Percentiles rank a stretch among this genome's conserved stretches.
Evolutionary conservation across 495 filamentous ascomycete species (phyloP).

Genomic region (Neurospora sp.): DNA sequence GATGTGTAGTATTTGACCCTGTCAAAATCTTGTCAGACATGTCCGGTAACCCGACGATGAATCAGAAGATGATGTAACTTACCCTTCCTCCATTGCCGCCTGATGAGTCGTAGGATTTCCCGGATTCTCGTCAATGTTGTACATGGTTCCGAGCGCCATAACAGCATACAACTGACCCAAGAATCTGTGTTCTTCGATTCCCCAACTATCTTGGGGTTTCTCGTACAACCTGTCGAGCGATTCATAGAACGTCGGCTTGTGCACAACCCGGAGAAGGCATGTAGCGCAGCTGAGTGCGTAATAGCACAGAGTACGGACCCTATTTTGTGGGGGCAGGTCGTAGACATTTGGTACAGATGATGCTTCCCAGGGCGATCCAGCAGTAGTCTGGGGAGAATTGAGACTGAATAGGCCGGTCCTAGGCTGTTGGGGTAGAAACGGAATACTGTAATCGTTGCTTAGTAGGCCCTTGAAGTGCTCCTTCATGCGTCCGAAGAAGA

Average conservation of each 20-base stretch:
- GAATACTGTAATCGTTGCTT: slow-evolving; percentile 39
- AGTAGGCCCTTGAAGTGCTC: slow-evolving; percentile 66
- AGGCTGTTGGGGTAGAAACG: slow-evolving; percentile 34
- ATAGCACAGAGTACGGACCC: slow-evolving; percentile 59
- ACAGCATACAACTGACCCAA: slow-evolving; percentile 75
- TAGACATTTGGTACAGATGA: slow-evolving; percentile 47
- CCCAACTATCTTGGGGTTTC: slow-evolving; percentile 53
- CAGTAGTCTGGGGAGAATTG: slow-evolving; percentile 61
- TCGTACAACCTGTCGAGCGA: slow-evolving; percentile 74
- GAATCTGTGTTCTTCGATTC: slow-evolving; percentile 67
- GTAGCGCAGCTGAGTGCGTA: slow-evolving; percentile 77
- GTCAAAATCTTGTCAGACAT: slow-evolving; percentile 7
- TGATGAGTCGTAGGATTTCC: slow-evolving; percentile 42
- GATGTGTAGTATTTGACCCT: slow-evolving; percentile 80
- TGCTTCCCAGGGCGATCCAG: slow-evolving; percentile 45
- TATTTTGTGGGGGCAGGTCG: slow-evolving; percentile 60
- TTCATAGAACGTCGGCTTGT: slow-evolving; percentile 73
- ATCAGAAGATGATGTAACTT: slow-evolving; percentile 10
- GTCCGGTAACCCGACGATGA: slow-evolving; percentile 1
- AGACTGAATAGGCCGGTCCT: slow-evolving; percentile 33
- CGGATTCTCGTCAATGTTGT: slow-evolving; percentile 44
- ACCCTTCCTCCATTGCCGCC: slow-evolving; percentile 72
- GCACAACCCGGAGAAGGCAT: slow-evolving; percentile 75
- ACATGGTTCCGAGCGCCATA: slow-evolving; percentile 80
- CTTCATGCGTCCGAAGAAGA: slow-evolving; percentile 75